phyloP scores from a whole-genome alignment of 768 basidiomycete species.

The Suillus bovinus region DNA sequence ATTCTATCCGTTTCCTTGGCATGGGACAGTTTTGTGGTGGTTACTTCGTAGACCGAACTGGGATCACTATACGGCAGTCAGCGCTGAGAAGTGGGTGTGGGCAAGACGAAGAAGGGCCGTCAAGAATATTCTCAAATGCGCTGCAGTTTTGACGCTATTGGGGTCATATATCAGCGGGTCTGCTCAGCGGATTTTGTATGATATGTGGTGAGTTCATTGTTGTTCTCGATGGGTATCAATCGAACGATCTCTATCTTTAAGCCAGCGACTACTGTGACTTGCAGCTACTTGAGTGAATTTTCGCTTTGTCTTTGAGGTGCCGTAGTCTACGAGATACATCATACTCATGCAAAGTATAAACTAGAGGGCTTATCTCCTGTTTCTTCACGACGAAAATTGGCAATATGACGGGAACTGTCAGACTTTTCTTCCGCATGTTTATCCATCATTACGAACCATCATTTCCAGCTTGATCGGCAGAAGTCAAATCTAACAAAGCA shows the following conservation, averaged over 20 bases:
- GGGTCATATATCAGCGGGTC: slow-evolving; percentile 12
- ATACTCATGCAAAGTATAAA: not conserved
- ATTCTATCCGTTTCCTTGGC: slow-evolving; percentile 42
- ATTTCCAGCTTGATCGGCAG: not conserved
- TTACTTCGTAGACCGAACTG: slow-evolving; percentile 37
- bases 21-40: slow-evolving; percentile 32
- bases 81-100: slow-evolving; percentile 38
- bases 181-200: not conserved
- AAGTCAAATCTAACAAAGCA: not conserved
- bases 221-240: not conserved
- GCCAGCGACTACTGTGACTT: not conserved
- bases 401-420: not conserved
- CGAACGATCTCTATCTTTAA: not conserved
- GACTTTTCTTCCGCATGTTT: not conserved
- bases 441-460: not conserved
- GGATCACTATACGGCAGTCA: slow-evolving; percentile 36
- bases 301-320: not conserved
- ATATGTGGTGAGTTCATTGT: not conserved
- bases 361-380: not conserved
- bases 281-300: not conserved
- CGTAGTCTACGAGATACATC: not conserved
- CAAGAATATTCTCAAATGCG: slow-evolving; percentile 8
- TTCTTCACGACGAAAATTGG: not conserved
- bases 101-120: slow-evolving; percentile 9
- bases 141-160: slow-evolving; percentile 7